phyloP scores from a whole-genome alignment of 768 basidiomycete species.

The Leccinum incarnatum region DNA sequence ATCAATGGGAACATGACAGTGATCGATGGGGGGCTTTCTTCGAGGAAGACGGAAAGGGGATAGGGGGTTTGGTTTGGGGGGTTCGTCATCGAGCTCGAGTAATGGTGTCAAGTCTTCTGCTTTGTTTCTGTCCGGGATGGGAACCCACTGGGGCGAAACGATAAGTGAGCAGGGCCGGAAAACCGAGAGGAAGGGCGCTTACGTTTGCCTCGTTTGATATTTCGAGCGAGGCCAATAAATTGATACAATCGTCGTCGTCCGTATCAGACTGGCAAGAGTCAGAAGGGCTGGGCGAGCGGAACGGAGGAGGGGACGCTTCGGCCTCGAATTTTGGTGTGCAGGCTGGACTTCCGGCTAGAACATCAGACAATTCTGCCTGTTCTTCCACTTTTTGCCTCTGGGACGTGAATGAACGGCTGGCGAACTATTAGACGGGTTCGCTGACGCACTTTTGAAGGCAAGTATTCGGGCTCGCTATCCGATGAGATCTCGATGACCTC shows the following conservation, averaged over 20 bases:
- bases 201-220: slow-evolving; percentile 32
- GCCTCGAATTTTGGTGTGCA: slow-evolving; percentile 5
- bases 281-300: slow-evolving; percentile 1
- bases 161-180: slow-evolving; percentile 3
- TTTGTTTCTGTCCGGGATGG: slow-evolving; percentile 26
- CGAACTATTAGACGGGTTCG: background rate
- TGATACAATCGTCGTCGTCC: slow-evolving; percentile 24
- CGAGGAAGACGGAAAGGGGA: slow-evolving; percentile 14
- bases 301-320: slow-evolving; percentile 1
- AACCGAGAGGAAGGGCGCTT: background rate
- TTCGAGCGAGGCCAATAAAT: slow-evolving; percentile 28
- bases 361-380: background rate
- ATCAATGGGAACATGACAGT: slow-evolving; percentile 17
- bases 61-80: background rate
- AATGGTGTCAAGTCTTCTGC: slow-evolving; percentile 31
- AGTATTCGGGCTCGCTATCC: slow-evolving; percentile 29
- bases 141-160: slow-evolving; percentile 23
- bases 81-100: background rate
- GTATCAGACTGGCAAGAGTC: background rate
- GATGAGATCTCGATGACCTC: slow-evolving; percentile 29
- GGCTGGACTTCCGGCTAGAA: background rate
- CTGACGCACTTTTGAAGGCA: slow-evolving; percentile 21
- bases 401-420: background rate
- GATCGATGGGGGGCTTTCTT: slow-evolving; percentile 18
- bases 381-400: slow-evolving; percentile 24